These are phyloP conservation scores for Pseudonitzschia multiseries DNA, from an alignment of 108 stramenopile species.

Conservation along the genomic window DNA sequence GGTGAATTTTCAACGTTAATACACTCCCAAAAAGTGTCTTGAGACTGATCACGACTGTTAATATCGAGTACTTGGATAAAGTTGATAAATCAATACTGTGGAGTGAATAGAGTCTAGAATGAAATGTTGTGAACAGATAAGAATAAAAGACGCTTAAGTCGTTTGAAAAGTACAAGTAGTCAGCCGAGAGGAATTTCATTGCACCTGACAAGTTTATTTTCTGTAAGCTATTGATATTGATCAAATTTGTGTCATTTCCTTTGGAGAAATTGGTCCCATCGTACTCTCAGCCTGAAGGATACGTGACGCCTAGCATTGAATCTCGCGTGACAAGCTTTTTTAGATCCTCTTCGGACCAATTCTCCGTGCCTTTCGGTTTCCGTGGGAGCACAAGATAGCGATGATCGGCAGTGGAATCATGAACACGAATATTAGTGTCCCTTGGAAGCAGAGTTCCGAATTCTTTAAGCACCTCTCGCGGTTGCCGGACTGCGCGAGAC, in stretches of 20 bases:
- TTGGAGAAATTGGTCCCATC: too few species aligned
- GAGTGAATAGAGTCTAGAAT: not conserved
- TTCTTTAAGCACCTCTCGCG: slow-evolving; percentile 47
- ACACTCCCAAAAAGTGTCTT: not conserved
- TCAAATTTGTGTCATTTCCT: too few species aligned
- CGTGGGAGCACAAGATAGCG: slow-evolving; percentile 65
- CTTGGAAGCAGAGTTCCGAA: slow-evolving; percentile 43
- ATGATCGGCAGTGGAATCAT: slow-evolving; percentile 73
- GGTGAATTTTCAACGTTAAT: not conserved
- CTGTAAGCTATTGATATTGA: too few species aligned
- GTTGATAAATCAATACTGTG: too few species aligned
- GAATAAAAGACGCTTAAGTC: too few species aligned
- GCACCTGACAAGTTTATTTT: too few species aligned
- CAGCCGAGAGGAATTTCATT: too few species aligned
- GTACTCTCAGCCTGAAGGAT: not conserved
- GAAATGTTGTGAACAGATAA: not conserved
- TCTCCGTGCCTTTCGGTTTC: slow-evolving; percentile 49
- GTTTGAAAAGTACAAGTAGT: too few species aligned
- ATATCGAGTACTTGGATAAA: too few species aligned
- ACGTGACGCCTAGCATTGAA: slow-evolving; percentile 54
- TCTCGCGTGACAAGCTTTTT: slow-evolving; percentile 49
- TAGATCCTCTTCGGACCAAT: slow-evolving; percentile 49
- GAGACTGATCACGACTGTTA: not conserved
- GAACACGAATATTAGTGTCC: slow-evolving; percentile 39
- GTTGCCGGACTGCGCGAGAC: slow-evolving; percentile 67